Evolutionary conservation across 2,329 filamentous ascomycete species (phyloP).

Genomic region (Clonostachys solani): DNA sequence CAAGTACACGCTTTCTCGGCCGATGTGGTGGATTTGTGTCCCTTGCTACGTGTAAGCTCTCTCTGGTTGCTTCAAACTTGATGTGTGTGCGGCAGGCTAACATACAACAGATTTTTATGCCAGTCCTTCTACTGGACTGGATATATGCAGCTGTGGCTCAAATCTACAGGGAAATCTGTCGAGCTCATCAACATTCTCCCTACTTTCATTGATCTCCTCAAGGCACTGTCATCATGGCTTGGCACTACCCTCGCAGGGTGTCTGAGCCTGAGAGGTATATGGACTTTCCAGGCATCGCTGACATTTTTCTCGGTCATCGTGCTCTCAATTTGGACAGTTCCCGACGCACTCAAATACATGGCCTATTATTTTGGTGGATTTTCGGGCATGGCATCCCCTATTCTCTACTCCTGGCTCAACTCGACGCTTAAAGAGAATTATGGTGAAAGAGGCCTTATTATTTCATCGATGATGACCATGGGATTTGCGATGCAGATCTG

Average conservation of each 20-base stretch:
- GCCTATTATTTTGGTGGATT: slow-evolving; percentile 23
- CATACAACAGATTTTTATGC: slow-evolving; percentile 10
- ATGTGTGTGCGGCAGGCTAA: slow-evolving; percentile 1
- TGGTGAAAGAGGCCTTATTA: slow-evolving; percentile 21
- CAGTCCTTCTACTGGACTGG: slow-evolving; percentile 15
- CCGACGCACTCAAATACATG: slow-evolving; percentile 17
- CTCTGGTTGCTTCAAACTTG: neutral
- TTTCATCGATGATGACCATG: slow-evolving; percentile 26
- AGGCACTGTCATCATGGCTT: slow-evolving; percentile 17
- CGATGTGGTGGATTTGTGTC: slow-evolving; percentile 16
- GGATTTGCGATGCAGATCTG: slow-evolving; percentile 21
- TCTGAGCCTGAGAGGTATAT: slow-evolving; percentile 16
- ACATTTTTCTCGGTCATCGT: slow-evolving; percentile 17
- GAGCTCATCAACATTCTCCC: slow-evolving; percentile 18
- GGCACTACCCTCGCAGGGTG: slow-evolving; percentile 18
- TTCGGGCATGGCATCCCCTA: slow-evolving; percentile 20
- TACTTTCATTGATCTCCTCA: slow-evolving; percentile 16
- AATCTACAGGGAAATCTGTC: slow-evolving; percentile 11
- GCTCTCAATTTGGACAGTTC: slow-evolving; percentile 19
- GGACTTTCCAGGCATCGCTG: slow-evolving; percentile 15
- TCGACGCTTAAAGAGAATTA: slow-evolving; percentile 21
- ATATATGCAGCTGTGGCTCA: slow-evolving; percentile 20
- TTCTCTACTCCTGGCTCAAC: slow-evolving; percentile 24
- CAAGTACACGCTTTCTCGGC: slow-evolving; percentile 13
- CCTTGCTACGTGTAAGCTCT: slow-evolving; percentile 12